Evolutionary conservation across 176 grass and related monocot species (phyloP), one percentile per base, ranked within the genome.

Genomic region (Themeda triandra): DNA sequence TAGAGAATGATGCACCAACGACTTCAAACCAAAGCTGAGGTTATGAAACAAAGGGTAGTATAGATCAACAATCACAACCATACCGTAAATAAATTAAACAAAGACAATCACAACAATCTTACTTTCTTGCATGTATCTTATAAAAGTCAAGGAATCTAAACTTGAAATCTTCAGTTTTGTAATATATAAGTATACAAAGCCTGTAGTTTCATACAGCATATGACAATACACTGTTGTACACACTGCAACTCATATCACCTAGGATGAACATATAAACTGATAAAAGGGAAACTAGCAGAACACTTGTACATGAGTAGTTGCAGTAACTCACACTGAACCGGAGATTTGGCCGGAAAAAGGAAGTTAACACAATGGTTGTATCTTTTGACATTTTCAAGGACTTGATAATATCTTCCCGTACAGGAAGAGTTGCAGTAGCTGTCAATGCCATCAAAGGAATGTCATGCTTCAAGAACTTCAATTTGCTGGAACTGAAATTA

Each of bases 381-480:
- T 89, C 60, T 13, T 70, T 54, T 33, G 87, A 86, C 89, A 98
- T 93, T 87, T 89, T 94, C 85, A 98, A 89, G 18, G 93, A 93
- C 58, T 98, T 92, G 56, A 93, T 53, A 78, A 95, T 93, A 73
- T 98, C 96, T 92, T 93, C 89, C 49, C 89, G 91, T 65, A 98
- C 96, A 71, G 80, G 93, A 62, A 92, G 56, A 69, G 96, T 98
- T 75, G 96, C 96, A 79, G 93, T 98, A 80, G 93, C 91, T 72
- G 96, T 98, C 88, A 98, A 84, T 63, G 96, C 89, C 93, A 98
- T 98, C 48, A 98, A 84, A 40, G 93, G 96, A 78, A 98, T 93
- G 85, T 98, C 80, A 86, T 87, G 92, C 35, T 92, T 80, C 83
- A 90, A 90, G 73, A 89, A 93, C 51, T 89, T 90, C 48, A 94